These are phyloP conservation scores for Venturia pyrina DNA, from an alignment of 2,329 filamentous ascomycete species.

Conservation along the genomic window DNA sequence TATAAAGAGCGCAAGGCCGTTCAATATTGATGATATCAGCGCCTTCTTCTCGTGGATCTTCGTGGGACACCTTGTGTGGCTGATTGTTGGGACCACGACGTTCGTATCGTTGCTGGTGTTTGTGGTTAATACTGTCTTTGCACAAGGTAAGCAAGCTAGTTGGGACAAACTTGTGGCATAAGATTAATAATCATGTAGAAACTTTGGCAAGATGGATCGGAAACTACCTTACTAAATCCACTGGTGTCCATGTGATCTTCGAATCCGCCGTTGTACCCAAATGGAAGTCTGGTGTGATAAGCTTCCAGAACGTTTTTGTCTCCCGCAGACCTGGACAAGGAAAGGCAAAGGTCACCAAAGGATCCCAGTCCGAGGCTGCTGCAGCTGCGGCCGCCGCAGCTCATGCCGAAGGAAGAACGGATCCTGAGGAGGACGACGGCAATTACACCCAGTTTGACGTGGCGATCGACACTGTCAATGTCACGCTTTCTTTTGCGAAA, in stretches of 20 bases:
- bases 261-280: slow-evolving; percentile 96
- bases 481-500: slow-evolving; percentile 93
- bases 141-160: slow-evolving; percentile 56
- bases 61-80: slow-evolving; percentile 86
- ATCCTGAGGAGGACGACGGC: slow-evolving; percentile 60
- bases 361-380: slow-evolving; percentile 73
- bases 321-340: slow-evolving; percentile 79
- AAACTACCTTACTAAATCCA: slow-evolving; percentile 89
- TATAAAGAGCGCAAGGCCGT: slow-evolving; percentile 84
- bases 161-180: slow-evolving; percentile 16
- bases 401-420: slow-evolving; percentile 34
- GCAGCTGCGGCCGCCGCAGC: slow-evolving; percentile 71
- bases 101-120: slow-evolving; percentile 91
- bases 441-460: slow-evolving; percentile 98
- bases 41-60: slow-evolving; percentile 94
- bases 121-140: slow-evolving; percentile 90
- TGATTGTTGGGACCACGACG: slow-evolving; percentile 92
- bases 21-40: slow-evolving; percentile 93
- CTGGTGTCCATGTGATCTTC: slow-evolving; percentile 87
- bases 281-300: slow-evolving; percentile 92
- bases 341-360: slow-evolving; percentile 78
- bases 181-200: slow-evolving; percentile 44
- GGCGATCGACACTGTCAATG: slow-evolving; percentile 89
- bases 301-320: slow-evolving; percentile 92
- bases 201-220: slow-evolving; percentile 87